A percentile compares a stretch with the other conserved stretches of the same genome.
Evolutionary conservation across 2,329 filamentous ascomycete species (phyloP).

Genomic region (Fusarium sp.): DNA sequence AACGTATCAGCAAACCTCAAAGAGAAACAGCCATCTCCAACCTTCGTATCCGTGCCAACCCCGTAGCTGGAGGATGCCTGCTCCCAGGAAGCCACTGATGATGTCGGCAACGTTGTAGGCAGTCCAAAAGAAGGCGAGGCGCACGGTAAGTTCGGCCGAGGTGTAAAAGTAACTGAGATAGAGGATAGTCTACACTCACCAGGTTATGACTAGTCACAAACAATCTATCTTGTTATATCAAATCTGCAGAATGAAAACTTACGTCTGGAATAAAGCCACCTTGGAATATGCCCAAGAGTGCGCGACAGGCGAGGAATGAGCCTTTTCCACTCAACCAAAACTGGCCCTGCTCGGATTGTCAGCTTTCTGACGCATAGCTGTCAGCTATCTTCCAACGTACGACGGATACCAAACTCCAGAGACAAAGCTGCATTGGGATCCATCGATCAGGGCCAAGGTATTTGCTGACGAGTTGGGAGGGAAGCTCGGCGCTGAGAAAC

Average conservation of each 20-base stretch:
- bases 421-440: constrained; percentile 67
- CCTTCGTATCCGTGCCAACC: constrained; percentile 61
- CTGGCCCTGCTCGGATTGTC: background rate
- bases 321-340: constrained; percentile 19
- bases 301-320: constrained; percentile 23
- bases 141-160: constrained; percentile 59
- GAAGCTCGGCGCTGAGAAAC: constrained; percentile 55
- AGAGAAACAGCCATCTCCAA: constrained; percentile 66
- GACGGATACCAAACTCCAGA: constrained; percentile 54
- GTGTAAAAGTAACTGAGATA: constrained; percentile 78
- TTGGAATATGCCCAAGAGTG: constrained; percentile 29
- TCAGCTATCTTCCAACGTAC: background rate
- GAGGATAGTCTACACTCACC: constrained; percentile 53
- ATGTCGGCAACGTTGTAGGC: constrained; percentile 30
- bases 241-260: background rate
- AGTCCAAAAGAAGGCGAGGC: constrained; percentile 75
- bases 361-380: background rate
- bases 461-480: constrained; percentile 68
- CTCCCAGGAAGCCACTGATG: constrained; percentile 42
- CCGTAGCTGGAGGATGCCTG: constrained; percentile 63
- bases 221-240: too few species aligned
- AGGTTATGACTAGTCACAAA: background rate
- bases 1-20: constrained; percentile 38
- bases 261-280: constrained; percentile 35
- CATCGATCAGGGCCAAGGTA: constrained; percentile 66